Evolutionary conservation across 257 asterid genomes (phyloP).

Genomic region (Solanum bulbocastanum): DNA sequence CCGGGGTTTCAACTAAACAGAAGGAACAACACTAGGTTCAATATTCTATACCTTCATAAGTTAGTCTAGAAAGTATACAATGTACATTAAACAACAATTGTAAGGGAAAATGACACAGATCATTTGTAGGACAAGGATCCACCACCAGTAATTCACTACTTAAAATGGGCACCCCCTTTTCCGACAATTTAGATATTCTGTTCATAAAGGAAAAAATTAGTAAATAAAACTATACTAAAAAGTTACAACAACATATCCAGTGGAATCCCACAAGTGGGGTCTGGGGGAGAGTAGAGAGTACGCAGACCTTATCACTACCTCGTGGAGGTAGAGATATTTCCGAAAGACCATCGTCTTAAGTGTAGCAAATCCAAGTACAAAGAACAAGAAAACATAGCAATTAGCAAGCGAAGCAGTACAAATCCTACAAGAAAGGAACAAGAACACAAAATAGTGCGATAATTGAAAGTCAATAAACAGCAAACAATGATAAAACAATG

Average conservation of each 20-base stretch:
- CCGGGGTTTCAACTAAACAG: slow-evolving; percentile 60
- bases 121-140: not conserved
- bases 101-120: not conserved
- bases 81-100: not conserved
- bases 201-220: not conserved
- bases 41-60: not conserved
- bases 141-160: not conserved
- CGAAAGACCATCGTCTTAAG: not conserved
- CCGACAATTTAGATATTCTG: not conserved
- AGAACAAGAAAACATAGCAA: not conserved
- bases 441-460: not conserved
- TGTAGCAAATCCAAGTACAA: not conserved
- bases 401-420: not conserved
- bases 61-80: not conserved
- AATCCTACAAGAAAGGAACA: not conserved
- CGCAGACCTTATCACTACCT: not conserved
- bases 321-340: not conserved
- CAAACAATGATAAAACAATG: not conserved
- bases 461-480: not conserved
- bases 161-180: not conserved
- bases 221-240: not conserved
- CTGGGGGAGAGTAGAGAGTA: not conserved
- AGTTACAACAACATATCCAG: not conserved
- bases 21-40: not conserved
- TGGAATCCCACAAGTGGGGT: not conserved